Conservation (phyloP, 768 basidiomycete species). For the Guyanaporus albipodus region DNA sequence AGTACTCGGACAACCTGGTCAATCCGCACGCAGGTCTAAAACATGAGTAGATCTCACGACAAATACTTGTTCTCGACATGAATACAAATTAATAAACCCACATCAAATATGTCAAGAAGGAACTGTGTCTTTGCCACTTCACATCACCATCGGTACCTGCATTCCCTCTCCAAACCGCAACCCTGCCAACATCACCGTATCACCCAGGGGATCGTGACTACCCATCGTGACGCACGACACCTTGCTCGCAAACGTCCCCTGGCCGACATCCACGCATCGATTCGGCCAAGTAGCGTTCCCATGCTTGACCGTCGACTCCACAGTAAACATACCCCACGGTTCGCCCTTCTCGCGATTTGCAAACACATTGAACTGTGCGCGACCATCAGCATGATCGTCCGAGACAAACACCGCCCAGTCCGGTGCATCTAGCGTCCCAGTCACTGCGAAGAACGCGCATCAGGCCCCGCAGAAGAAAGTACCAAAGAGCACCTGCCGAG, state of each 20-base stretch:
- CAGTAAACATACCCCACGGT: constrained; percentile 73
- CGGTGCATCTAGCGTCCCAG: constrained; percentile 66
- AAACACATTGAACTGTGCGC: constrained; percentile 72
- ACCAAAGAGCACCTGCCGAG: constrained; percentile 31
- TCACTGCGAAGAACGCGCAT: constrained; percentile 36
- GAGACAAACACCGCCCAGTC: constrained; percentile 77
- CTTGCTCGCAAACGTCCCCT: constrained; percentile 45
- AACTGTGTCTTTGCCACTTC: not conserved
- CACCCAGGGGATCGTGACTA: constrained; percentile 24
- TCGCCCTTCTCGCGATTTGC: constrained; percentile 45
- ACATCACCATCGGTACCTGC: constrained; percentile 51
- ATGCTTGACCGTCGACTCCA: constrained; percentile 44
- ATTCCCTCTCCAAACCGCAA: constrained; percentile 64
- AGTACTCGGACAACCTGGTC: too few species aligned
- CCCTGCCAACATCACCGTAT: constrained; percentile 59
- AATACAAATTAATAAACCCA: constrained; percentile 16
- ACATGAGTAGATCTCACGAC: too few species aligned
- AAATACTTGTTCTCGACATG: not conserved
- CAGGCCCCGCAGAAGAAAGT: not conserved
- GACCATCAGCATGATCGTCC: constrained; percentile 59
- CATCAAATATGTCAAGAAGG: not conserved
- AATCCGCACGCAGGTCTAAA: too few species aligned
- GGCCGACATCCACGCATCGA: constrained; percentile 41
- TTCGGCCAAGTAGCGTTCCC: constrained; percentile 44
- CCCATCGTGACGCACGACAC: constrained; percentile 41